Conservation (phyloP, 495 filamentous ascomycete species). For the Annulohypoxylon nitens region DNA sequence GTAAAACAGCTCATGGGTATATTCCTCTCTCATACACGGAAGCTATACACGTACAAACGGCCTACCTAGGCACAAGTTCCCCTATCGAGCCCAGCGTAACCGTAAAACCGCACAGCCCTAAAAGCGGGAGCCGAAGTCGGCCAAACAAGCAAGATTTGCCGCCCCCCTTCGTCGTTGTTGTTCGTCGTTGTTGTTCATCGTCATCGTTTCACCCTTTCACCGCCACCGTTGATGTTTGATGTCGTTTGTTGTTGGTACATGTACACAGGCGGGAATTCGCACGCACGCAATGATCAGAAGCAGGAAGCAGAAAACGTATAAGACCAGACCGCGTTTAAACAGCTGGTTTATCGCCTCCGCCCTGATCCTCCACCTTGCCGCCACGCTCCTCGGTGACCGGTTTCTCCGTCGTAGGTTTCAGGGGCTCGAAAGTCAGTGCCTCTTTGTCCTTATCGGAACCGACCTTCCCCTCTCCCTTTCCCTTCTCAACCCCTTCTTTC, state of each 20-base stretch:
- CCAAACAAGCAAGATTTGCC: background rate
- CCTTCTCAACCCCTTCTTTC: background rate
- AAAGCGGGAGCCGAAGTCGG: background rate
- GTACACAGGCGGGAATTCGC: background rate
- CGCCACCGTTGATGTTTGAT: background rate
- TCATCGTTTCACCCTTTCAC: background rate
- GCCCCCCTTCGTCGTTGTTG: background rate
- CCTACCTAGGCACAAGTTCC: background rate
- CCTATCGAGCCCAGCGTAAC: background rate
- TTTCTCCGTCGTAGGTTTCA: conserved; percentile 21
- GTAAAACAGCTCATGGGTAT: conserved; percentile 2
- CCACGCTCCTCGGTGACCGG: conserved; percentile 8
- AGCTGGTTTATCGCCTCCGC: conserved; percentile 11
- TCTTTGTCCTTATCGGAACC: background rate
- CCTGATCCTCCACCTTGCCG: conserved; percentile 12
- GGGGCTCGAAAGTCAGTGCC: conserved; percentile 23
- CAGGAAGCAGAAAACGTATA: background rate
- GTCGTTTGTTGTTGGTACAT: background rate
- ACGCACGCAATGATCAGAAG: no score
- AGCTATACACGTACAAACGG: conserved; percentile 4
- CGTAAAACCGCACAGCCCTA: background rate
- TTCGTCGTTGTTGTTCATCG: background rate
- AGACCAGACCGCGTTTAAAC: background rate
- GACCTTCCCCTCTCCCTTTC: background rate
- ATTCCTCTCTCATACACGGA: conserved; percentile 5